phyloP scores from a whole-genome alignment of 2,329 filamentous ascomycete genomes.

The Talaromyces sp. region DNA sequence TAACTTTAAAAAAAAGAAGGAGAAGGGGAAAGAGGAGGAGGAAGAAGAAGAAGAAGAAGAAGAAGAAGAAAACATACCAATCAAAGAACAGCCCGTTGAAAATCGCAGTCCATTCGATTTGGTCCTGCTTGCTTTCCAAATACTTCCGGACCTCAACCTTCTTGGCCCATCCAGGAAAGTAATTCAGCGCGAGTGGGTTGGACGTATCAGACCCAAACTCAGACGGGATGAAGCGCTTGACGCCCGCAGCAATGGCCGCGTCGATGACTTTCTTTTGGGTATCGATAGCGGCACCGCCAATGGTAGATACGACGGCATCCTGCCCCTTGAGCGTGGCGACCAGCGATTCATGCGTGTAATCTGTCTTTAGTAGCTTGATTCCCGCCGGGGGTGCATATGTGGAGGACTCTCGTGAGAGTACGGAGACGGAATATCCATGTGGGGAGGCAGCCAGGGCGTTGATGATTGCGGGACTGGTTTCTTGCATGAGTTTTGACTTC shows the following conservation, averaged over 20 bases:
- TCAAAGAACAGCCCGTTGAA: slow-evolving; percentile 14
- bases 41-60: neutral
- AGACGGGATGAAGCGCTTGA: slow-evolving; percentile 40
- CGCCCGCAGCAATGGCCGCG: slow-evolving; percentile 55
- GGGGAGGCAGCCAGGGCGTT: slow-evolving; percentile 11
- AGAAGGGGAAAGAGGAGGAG: too few relatives aligned
- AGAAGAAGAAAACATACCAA: slow-evolving; percentile 2
- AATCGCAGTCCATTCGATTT: slow-evolving; percentile 15
- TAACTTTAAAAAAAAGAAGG: neutral
- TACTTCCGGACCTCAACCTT: slow-evolving; percentile 15
- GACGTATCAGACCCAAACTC: slow-evolving; percentile 10
- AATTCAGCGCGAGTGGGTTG: slow-evolving; percentile 6
- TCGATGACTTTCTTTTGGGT: slow-evolving; percentile 53
- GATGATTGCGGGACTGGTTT: slow-evolving; percentile 5
- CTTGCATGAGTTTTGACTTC: neutral
- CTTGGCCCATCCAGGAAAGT: slow-evolving; percentile 3
- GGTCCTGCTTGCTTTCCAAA: slow-evolving; percentile 14
- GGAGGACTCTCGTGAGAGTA: slow-evolving; percentile 14
- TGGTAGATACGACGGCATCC: slow-evolving; percentile 19
- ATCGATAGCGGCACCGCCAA: slow-evolving; percentile 19
- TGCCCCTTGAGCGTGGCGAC: slow-evolving; percentile 17
- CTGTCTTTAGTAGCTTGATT: slow-evolving; percentile 13
- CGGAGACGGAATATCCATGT: slow-evolving; percentile 15
- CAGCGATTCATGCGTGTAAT: slow-evolving; percentile 19
- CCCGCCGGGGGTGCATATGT: slow-evolving; percentile 11